Evolutionary conservation across 2,329 filamentous ascomycete species (phyloP), one percentile per base, ranked within the genome.

Genomic region (Macrophomina tecta): DNA sequence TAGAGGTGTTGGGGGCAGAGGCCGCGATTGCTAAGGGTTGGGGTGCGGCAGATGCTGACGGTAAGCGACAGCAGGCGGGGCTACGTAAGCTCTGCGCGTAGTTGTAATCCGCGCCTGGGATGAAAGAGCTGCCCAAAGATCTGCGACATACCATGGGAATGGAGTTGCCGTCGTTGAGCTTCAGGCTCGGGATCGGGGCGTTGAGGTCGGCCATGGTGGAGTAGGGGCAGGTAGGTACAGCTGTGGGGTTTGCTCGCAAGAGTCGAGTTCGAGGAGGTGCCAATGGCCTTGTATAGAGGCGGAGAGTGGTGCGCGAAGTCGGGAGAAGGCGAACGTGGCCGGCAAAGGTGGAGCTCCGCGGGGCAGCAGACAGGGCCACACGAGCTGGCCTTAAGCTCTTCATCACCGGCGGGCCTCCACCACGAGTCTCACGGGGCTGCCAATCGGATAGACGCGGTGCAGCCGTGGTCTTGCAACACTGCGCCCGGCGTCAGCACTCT

Each of bases 111-210:
- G 30, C n/a, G 23, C 30, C n/a, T 30, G 12, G n/a, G n/a, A 23
- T 42, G 36, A 16, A 36, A 16, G 6, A 16, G 45, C n/a, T 40
- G 32, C 34, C 3, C 28, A 5, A 45, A 6, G 18, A 28, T 9
- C 23, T 32, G 11, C 12, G 28, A 28, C 64, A 42, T 66, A 90
- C 88, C 82, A 91, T 84, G 11, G 91, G 91, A 64, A 94, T 91
- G 67, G 87, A 85, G 68, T 87, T 86, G 69, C 90, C 91, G 80
- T 94, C 90, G 71, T 91, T 92, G 66, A 94, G 83, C 80, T 90
- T 91, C 65, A 93, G 77, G 65, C 78, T 81, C 1, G 89, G 89
- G 46, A 85, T 90, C 1, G 79, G 80, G 5, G 78, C 75, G 68
- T 80, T 69, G 34, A 82, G 77, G 23, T 80, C 76, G n/a, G 80